A percentile compares a stretch with the other conserved stretches of the same genome.
phyloP scores from a whole-genome alignment of 2,329 filamentous ascomycete genomes.

The Fusarium goolgardi region DNA sequence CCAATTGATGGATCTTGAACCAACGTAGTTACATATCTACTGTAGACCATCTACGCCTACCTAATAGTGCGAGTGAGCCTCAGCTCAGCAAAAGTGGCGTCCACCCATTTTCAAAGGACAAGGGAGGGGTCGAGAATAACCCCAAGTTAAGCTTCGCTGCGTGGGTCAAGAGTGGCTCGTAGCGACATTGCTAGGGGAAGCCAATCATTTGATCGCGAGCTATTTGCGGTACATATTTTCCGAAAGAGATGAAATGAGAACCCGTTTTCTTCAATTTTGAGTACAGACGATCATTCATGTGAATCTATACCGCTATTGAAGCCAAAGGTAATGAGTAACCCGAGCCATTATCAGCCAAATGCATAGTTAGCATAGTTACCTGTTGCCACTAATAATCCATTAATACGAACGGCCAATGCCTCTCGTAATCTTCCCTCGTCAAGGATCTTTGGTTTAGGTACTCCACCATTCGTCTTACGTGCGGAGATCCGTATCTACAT shows the following conservation, averaged over 20 bases:
- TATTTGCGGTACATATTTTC: constrained; percentile 31
- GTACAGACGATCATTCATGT: neutral
- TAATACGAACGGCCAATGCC: neutral
- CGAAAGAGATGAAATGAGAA: constrained; percentile 4
- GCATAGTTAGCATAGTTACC: neutral
- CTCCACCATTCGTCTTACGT: constrained; percentile 24
- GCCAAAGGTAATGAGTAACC: neutral
- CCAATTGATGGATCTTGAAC: neutral
- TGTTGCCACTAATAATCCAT: neutral
- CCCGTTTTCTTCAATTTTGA: constrained; percentile 9
- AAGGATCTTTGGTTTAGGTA: neutral
- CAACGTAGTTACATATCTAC: neutral
- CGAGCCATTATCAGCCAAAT: neutral
- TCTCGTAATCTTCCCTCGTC: constrained; percentile 9
- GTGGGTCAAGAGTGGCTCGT: constrained; percentile 34
- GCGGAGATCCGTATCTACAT: constrained; percentile 11
- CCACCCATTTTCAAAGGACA: constrained; percentile 29
- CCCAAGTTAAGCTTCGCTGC: constrained; percentile 46
- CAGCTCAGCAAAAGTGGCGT: constrained; percentile 13
- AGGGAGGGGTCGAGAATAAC: constrained; percentile 39
- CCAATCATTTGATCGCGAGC: neutral
- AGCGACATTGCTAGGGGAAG: constrained; percentile 27
- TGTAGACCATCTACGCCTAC: too few relatives aligned
- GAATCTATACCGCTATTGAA: neutral
- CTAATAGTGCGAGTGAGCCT: neutral